Conservation (phyloP, 2,329 filamentous ascomycete genomes). For the Laburnicola sp. region DNA sequence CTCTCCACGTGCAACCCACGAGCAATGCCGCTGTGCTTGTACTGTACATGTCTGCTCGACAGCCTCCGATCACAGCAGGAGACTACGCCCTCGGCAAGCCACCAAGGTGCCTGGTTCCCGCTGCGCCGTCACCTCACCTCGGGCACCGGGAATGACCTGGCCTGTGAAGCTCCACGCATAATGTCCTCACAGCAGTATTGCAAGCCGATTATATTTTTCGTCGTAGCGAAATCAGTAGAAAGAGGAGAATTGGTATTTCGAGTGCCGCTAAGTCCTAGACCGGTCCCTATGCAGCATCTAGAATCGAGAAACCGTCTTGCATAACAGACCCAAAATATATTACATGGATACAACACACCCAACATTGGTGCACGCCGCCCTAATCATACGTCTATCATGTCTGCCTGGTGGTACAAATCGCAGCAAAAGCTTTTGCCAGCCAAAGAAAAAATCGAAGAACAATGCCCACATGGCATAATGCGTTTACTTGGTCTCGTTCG, state of each 20-base stretch:
- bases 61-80: background rate
- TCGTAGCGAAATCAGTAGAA: constrained; percentile 16
- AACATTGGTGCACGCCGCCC: constrained; percentile 27
- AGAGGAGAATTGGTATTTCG: constrained; percentile 43
- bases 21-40: constrained; percentile 9
- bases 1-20: too few species aligned
- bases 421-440: constrained; percentile 23
- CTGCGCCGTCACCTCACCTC: constrained; percentile 1
- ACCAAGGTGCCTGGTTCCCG: constrained; percentile 10
- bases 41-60: background rate
- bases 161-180: too few species aligned
- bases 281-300: constrained; percentile 38
- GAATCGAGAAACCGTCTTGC: constrained; percentile 36
- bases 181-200: too few species aligned
- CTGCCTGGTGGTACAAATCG: constrained; percentile 42
- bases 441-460: constrained; percentile 20
- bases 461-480: constrained; percentile 28
- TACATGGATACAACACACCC: constrained; percentile 35
- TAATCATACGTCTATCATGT: constrained; percentile 47
- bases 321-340: constrained; percentile 43
- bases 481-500: constrained; percentile 69
- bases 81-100: constrained; percentile 16
- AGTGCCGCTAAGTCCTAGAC: constrained; percentile 42
- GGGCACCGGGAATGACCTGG: background rate
- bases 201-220: too few species aligned